Conservation (phyloP, 192 early-diverging fungal genomes). For the Coemansia sp. region DNA sequence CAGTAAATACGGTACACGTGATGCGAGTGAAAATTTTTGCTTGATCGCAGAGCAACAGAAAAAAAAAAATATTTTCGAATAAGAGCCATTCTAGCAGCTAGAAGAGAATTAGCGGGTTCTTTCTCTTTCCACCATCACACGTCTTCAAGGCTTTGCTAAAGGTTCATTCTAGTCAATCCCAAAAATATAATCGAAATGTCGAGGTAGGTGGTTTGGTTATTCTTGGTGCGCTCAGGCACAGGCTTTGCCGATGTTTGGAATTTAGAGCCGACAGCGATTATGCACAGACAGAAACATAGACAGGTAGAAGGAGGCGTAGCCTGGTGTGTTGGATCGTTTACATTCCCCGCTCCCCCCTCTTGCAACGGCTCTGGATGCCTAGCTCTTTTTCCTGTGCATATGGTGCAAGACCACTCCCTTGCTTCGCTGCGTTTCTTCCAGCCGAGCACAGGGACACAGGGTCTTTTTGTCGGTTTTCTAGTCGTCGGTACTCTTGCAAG, state of each 20-base stretch:
- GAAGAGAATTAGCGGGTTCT: slow-evolving; percentile 3
- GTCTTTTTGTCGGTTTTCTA: neutral
- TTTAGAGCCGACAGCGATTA: neutral
- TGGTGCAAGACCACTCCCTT: neutral
- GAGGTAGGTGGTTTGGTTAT: slow-evolving; percentile 5
- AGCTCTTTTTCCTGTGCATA: too few species aligned
- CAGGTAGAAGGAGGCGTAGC: neutral
- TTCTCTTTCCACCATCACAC: slow-evolving; percentile 29
- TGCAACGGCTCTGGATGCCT: neutral
- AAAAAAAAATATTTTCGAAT: neutral
- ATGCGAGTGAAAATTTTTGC: neutral
- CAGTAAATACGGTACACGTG: neutral
- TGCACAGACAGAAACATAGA: neutral
- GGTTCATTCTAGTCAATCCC: neutral
- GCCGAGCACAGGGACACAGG: neutral
- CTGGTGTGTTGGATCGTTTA: neutral
- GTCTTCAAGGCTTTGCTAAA: slow-evolving; percentile 9
- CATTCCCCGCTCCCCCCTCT: neutral
- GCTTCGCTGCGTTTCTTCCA: neutral
- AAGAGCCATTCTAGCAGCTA: too few species aligned
- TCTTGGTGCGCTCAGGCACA: neutral
- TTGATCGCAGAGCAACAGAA: neutral
- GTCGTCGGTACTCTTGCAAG: slow-evolving; percentile 45
- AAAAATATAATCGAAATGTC: neutral
- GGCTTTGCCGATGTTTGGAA: neutral